Base-by-base conservation (phyloP, 495 filamentous ascomycete species). In the Lasiosphaeriaceae sp. region DNA sequence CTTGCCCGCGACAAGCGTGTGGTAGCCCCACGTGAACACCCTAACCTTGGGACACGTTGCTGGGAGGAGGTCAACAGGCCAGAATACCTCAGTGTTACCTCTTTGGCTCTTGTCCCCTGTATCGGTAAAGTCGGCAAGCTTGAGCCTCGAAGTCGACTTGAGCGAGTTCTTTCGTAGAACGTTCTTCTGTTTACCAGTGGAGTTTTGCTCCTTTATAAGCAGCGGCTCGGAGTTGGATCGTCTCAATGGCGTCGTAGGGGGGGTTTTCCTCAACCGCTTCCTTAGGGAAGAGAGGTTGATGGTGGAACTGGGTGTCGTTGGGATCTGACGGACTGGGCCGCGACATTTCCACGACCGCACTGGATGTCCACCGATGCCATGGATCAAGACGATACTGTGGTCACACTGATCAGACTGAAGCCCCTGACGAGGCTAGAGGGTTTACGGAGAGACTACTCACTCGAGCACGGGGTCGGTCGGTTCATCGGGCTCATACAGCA, bases 351-450 rank as follows among this genome's bases (percentile, higher is more conserved):
- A 74, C 14, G 70, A 67, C 12, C 62, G 62, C 7, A 73, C 64
- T 1, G 70, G 72, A 44, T 74, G 70, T 2, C 72, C 70, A 11
- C 72, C 72, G 20, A 73, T 59, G 11, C 72, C 72, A 49, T 70
- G 64, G 45, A 73, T 58, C 26, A 74, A 58, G 16, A 74, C 56
- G 31, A 74, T 65, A 53, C 72, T 74, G 53, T 26, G 19, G 22
- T 39, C 6, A 23, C 9, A 19, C 31, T 3, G 39, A 23, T 59
- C 14, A 54, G 52, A 14, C n/a, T 5, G 8, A 21, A 19, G 7
- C 26, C 50, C 31, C 48, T 50, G 16, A 37, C 22, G 9, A 51
- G 17, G 21, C 11, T 46, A 45, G 19, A 12, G 21, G 34, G 1
- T 37, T 52, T 23, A 35, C 11, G 12, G 35, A 44, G 37, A 21